Conservation (phyloP, 805 yeast species). For the Saccharomycopsis vini region DNA sequence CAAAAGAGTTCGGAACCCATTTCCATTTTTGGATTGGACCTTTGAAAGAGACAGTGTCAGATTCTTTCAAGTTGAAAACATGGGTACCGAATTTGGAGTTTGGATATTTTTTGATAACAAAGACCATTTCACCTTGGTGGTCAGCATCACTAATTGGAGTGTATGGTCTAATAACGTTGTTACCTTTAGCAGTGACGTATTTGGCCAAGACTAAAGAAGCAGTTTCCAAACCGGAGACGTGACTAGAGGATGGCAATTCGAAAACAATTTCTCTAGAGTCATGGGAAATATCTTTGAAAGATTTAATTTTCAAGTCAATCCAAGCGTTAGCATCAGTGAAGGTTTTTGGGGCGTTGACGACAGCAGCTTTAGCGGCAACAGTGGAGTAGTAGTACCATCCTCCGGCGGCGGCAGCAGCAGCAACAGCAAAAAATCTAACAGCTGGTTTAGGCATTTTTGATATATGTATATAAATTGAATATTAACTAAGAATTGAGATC, state of each 20-base stretch:
- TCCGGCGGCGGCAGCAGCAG: neutral
- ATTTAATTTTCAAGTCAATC: slow-evolving; percentile 52
- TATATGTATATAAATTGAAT: neutral
- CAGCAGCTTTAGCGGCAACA: neutral
- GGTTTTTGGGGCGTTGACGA: slow-evolving; percentile 25
- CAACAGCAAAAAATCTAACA: neutral
- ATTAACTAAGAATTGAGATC: neutral
- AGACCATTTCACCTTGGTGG: slow-evolving; percentile 64
- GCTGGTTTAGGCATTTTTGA: neutral
- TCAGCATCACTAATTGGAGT: slow-evolving; percentile 76
- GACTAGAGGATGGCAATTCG: slow-evolving; percentile 56
- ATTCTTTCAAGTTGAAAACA: slow-evolving; percentile 56
- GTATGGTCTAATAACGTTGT: slow-evolving; percentile 76
- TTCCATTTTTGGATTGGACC: slow-evolving; percentile 92
- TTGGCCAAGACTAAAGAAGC: slow-evolving; percentile 81
- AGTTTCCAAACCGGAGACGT: slow-evolving; percentile 63
- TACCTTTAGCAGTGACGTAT: slow-evolving; percentile 75
- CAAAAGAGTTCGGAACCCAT: slow-evolving; percentile 80
- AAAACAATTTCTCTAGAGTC: slow-evolving; percentile 66
- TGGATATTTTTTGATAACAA: slow-evolving; percentile 78
- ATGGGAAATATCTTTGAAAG: slow-evolving; percentile 40
- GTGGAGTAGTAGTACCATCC: neutral
- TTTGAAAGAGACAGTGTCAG: slow-evolving; percentile 82
- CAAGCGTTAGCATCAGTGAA: slow-evolving; percentile 60
- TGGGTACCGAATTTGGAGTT: slow-evolving; percentile 79